Percentiles rank a stretch among this genome's conserved stretches.
Evolutionary conservation across 306 rosid species (phyloP).

Genomic region (Psophocarpus tetragonolobus): DNA sequence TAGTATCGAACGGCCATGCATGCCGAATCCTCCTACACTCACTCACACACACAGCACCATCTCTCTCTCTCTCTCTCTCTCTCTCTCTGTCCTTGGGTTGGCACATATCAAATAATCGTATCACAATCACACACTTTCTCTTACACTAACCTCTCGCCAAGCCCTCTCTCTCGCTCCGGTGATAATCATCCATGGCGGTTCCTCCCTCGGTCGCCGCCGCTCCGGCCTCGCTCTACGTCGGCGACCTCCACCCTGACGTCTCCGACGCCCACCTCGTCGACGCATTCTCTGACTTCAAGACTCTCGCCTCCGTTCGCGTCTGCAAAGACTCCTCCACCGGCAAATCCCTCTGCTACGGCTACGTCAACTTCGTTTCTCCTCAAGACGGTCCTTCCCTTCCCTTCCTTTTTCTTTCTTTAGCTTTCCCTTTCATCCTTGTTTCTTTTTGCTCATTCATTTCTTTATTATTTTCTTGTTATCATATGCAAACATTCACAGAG

Average conservation of each 20-base stretch:
- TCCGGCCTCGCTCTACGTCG: slow-evolving; percentile 73
- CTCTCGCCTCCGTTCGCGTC: slow-evolving; percentile 61
- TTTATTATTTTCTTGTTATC: background rate
- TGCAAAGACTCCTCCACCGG: slow-evolving; percentile 64
- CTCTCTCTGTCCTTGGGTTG: background rate
- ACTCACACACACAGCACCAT: slow-evolving; percentile 27
- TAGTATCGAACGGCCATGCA: slow-evolving; percentile 64
- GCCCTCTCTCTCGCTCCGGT: background rate
- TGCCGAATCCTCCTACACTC: slow-evolving; percentile 54
- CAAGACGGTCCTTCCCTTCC: slow-evolving; percentile 57
- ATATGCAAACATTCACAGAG: background rate
- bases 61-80: slow-evolving; percentile 31
- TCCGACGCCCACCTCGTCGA: slow-evolving; percentile 55
- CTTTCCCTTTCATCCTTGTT: slow-evolving; percentile 3
- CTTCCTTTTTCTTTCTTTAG: background rate
- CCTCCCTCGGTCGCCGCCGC: slow-evolving; percentile 43
- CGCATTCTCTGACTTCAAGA: slow-evolving; percentile 55
- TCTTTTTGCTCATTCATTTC: no score
- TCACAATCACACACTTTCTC: slow-evolving; percentile 39
- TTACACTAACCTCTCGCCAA: slow-evolving; percentile 8
- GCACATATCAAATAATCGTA: slow-evolving; percentile 13
- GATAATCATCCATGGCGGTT: slow-evolving; percentile 56
- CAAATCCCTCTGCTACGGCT: slow-evolving; percentile 82
- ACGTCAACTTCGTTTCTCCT: slow-evolving; percentile 64
- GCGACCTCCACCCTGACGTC: slow-evolving; percentile 72